Percentiles rank a stretch among this genome's conserved stretches.
phyloP scores from a whole-genome alignment of 345 rosid species.

The Eucalyptus sideroxylon region DNA sequence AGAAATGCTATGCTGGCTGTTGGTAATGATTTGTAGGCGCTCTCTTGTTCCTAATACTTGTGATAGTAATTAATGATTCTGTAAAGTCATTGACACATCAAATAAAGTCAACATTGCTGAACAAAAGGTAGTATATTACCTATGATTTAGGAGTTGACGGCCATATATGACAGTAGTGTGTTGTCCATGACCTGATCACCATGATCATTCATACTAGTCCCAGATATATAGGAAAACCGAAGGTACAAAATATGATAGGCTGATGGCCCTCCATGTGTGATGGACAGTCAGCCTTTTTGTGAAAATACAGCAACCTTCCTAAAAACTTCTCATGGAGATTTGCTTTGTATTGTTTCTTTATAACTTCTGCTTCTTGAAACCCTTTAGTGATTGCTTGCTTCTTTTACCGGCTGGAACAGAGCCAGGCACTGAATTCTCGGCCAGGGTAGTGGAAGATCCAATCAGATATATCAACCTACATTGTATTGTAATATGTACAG shows the following conservation, averaged over 20 bases:
- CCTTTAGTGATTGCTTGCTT: background rate
- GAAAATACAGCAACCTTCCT: background rate
- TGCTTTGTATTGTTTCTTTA: background rate
- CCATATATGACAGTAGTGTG: background rate
- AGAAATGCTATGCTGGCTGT: background rate
- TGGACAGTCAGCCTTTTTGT: background rate
- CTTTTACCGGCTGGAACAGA: background rate
- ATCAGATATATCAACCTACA: background rate
- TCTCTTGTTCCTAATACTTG: background rate
- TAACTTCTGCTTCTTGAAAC: background rate
- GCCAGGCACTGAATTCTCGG: background rate
- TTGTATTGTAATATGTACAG: background rate
- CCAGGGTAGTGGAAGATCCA: background rate
- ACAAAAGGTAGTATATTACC: background rate
- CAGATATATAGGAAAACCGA: background rate
- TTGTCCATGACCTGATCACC: background rate
- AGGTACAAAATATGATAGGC: background rate
- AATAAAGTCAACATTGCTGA: background rate
- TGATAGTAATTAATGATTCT: background rate
- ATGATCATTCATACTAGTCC: background rate
- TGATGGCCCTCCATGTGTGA: background rate
- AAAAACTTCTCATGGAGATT: background rate
- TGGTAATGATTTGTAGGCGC: background rate
- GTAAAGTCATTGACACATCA: background rate
- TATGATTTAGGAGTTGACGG: background rate